Evolutionary conservation across 129 eudicot species (phyloP), one percentile per base, ranked within the genome.

Genomic region (Oenanthe sinensis): DNA sequence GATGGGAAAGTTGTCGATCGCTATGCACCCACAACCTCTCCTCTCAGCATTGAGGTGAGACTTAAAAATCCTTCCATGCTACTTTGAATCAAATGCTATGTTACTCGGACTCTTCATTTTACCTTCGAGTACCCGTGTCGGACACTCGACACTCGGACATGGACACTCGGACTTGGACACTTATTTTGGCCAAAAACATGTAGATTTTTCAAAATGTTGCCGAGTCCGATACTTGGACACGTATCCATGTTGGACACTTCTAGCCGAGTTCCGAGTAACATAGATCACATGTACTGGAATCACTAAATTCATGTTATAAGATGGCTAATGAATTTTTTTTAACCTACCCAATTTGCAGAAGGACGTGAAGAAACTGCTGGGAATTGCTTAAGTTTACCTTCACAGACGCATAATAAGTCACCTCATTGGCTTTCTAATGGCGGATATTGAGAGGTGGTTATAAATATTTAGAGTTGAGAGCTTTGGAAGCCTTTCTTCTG

Each of bases 21-120:
- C 47, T 94, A 91, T 87, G 98, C 98, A 17, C 98, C 98, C 76
- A 93, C 98, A 58, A 93, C 98, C 43, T 83, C 97, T 89, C 98
- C 98, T 70, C 84, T 92, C 5, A 91, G 98, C 92, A 91, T 94
- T 3, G 98, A 93, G 98, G 98, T 93, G 84, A 87, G 78, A 2
- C 15, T 83, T 54, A 24, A 48, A 14, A 48, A 13, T 48, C 52
- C 52, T 60, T 9, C 11, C 3, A 8, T n/a, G 14, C 67, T 8
- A 58, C 13, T n/a, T 7, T 58, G n/a, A 22, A 58, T 8, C 2
- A n/a, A n/a, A n/a, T n/a, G n/a, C n/a, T n/a, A n/a, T n/a, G n/a
- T n/a, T n/a, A n/a, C n/a, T n/a, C n/a, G n/a, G n/a, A n/a, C n/a
- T n/a, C n/a, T n/a, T n/a, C n/a, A n/a, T n/a, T n/a, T n/a, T n/a